Conservation (phyloP, 306 rosid species). For the Senna tora region DNA sequence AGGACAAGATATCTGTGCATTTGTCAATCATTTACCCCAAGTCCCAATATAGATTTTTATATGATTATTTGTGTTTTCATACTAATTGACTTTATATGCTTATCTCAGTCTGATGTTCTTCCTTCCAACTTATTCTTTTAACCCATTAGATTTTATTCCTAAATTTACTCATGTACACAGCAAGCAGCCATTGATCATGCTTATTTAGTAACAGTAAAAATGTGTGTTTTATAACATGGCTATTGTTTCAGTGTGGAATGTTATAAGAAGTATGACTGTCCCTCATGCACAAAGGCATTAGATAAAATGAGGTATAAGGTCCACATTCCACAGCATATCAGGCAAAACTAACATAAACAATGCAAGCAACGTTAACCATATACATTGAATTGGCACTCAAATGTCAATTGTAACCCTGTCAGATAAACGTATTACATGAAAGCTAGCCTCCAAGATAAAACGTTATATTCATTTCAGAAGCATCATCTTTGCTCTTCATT, state of each 20-base stretch:
- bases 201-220: not conserved
- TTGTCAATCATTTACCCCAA: not conserved
- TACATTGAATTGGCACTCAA: conserved; percentile 4
- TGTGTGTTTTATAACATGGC: not conserved
- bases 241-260: conserved; percentile 4
- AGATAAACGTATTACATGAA: conserved; percentile 8
- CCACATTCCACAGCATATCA: conserved; percentile 4
- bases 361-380: not conserved
- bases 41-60: not conserved
- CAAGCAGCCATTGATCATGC: not conserved
- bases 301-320: conserved; percentile 3
- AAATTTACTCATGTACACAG: not conserved
- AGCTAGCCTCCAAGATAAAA: not conserved
- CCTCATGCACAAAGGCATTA: conserved; percentile 10
- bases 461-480: conserved; percentile 28
- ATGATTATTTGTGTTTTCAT: not conserved
- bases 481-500: conserved; percentile 26
- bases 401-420: conserved; percentile 4
- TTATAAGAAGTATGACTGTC: not conserved
- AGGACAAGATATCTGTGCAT: not conserved
- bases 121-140: not conserved
- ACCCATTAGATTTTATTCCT: conserved; percentile 3
- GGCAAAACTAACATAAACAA: conserved; percentile 7
- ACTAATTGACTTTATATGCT: conserved; percentile 1
- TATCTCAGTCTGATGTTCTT: not conserved